Percentiles rank a stretch among this genome's conserved stretches.
These are phyloP conservation scores for Geotrichum carabidarum DNA, from an alignment of 1,139 yeast genomes.

Conservation along the genomic window DNA sequence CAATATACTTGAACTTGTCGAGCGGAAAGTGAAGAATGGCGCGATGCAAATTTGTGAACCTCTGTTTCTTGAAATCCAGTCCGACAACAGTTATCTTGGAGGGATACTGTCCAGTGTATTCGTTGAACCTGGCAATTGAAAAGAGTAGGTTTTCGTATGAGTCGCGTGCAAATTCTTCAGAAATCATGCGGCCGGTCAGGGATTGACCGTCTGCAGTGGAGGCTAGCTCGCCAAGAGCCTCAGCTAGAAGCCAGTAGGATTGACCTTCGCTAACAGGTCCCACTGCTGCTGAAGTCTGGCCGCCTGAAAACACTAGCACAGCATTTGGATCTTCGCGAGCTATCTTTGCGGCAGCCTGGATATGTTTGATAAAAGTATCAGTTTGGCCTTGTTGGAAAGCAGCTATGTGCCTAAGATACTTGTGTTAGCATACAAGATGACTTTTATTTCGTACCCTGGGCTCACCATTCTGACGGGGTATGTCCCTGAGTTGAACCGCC, in stretches of 20 bases:
- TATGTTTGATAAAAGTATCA: constrained; percentile 65
- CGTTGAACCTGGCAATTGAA: constrained; percentile 54
- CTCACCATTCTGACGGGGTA: constrained; percentile 2
- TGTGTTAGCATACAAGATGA: not conserved
- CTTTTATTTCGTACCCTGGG: not conserved
- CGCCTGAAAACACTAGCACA: constrained; percentile 60
- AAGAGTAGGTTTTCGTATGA: constrained; percentile 74
- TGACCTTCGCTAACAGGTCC: constrained; percentile 58
- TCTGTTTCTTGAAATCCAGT: constrained; percentile 60
- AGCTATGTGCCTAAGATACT: constrained; percentile 51
- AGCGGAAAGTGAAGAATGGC: constrained; percentile 44
- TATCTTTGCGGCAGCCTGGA: constrained; percentile 38
- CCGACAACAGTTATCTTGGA: constrained; percentile 55
- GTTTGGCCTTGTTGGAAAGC: constrained; percentile 64
- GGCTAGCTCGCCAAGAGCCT: constrained; percentile 9
- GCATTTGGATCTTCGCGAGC: constrained; percentile 35
- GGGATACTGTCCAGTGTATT: constrained; percentile 49
- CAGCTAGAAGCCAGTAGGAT: constrained; percentile 21
- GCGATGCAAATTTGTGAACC: constrained; percentile 58
- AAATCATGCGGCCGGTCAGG: constrained; percentile 35
- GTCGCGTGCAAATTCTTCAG: constrained; percentile 74
- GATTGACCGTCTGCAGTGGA: constrained; percentile 16
- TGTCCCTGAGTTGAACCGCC: constrained; percentile 18
- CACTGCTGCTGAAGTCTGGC: constrained; percentile 54
- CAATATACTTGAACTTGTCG: constrained; percentile 46